Conservation (phyloP, 768 basidiomycete genomes). For the Stropharia rugosoannulata region DNA sequence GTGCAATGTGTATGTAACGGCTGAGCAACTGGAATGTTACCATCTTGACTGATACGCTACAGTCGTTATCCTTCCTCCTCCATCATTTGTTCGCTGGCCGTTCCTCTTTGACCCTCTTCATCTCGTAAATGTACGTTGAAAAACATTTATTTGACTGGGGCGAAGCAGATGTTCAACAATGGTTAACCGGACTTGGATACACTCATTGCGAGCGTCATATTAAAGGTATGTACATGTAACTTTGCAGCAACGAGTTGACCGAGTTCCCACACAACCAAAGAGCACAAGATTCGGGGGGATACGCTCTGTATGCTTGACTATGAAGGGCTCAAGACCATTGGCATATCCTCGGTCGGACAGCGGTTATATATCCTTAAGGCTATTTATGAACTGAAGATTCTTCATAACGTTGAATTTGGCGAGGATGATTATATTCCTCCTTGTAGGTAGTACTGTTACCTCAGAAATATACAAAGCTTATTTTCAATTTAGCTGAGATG, state of each 20-base stretch:
- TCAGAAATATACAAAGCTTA: neutral
- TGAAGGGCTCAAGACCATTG: slow-evolving; percentile 81
- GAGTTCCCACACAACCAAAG: slow-evolving; percentile 36
- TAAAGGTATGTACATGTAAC: slow-evolving; percentile 49
- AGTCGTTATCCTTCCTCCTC: slow-evolving; percentile 4
- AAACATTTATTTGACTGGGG: slow-evolving; percentile 60
- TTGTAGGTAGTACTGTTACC: slow-evolving; percentile 48
- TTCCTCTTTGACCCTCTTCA: neutral
- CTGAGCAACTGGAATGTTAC: slow-evolving; percentile 4
- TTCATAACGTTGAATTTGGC: slow-evolving; percentile 76
- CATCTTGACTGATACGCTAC: slow-evolving; percentile 4
- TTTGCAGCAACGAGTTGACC: slow-evolving; percentile 1
- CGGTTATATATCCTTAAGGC: slow-evolving; percentile 87
- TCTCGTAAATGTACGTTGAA: slow-evolving; percentile 15
- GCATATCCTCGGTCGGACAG: slow-evolving; percentile 86
- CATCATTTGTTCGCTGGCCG: slow-evolving; percentile 8
- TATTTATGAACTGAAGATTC: slow-evolving; percentile 85
- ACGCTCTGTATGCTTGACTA: slow-evolving; percentile 78
- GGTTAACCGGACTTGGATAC: slow-evolving; percentile 72
- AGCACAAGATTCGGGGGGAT: slow-evolving; percentile 89
- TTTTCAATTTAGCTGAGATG: slow-evolving; percentile 18
- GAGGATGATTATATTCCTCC: slow-evolving; percentile 85
- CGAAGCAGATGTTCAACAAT: slow-evolving; percentile 71
- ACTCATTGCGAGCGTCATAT: slow-evolving; percentile 82
- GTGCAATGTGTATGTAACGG: neutral